phyloP scores from a whole-genome alignment of 1,139 yeast genomes.

The Candida tropicalis region DNA sequence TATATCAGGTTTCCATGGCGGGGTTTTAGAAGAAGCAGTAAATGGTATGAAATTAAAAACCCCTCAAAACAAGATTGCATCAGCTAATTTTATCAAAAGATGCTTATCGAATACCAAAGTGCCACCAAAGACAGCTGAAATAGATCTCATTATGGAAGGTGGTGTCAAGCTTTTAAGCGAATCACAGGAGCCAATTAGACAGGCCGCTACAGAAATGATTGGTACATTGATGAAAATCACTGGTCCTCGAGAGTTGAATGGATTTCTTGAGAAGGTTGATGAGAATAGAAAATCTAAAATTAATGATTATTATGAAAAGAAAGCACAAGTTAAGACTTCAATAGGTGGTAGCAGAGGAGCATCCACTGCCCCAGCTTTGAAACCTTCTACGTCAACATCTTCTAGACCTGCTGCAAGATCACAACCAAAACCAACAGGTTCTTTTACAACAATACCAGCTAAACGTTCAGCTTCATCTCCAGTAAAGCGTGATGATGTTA shows the following conservation, averaged over 20 bases:
- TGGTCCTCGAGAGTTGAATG: slow-evolving; percentile 70
- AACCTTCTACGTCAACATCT: slow-evolving; percentile 12
- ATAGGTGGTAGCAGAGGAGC: slow-evolving; percentile 5
- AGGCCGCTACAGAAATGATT: slow-evolving; percentile 74
- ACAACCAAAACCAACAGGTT: slow-evolving; percentile 7
- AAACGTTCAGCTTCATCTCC: slow-evolving; percentile 73
- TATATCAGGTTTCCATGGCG: slow-evolving; percentile 52
- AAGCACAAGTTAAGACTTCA: slow-evolving; percentile 55
- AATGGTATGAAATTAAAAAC: slow-evolving; percentile 71
- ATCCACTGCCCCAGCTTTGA: slow-evolving; percentile 7
- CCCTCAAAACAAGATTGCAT: slow-evolving; percentile 79
- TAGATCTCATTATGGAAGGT: slow-evolving; percentile 56
- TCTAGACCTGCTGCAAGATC: slow-evolving; percentile 16
- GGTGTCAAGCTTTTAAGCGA: slow-evolving; percentile 71
- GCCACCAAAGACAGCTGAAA: slow-evolving; percentile 55
- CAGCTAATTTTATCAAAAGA: slow-evolving; percentile 64
- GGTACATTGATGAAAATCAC: slow-evolving; percentile 83
- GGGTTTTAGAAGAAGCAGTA: slow-evolving; percentile 60
- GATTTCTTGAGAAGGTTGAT: slow-evolving; percentile 68
- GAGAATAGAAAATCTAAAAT: slow-evolving; percentile 74
- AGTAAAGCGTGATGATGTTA: slow-evolving; percentile 43
- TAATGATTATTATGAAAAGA: slow-evolving; percentile 51
- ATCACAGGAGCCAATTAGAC: slow-evolving; percentile 83
- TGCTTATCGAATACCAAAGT: slow-evolving; percentile 56
- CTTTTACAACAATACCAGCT: slow-evolving; percentile 49